Percentiles rank a stretch among this genome's conserved stretches.
phyloP scores from a whole-genome alignment of 495 filamentous ascomycete species.

The Elasticomyces elasticus region DNA sequence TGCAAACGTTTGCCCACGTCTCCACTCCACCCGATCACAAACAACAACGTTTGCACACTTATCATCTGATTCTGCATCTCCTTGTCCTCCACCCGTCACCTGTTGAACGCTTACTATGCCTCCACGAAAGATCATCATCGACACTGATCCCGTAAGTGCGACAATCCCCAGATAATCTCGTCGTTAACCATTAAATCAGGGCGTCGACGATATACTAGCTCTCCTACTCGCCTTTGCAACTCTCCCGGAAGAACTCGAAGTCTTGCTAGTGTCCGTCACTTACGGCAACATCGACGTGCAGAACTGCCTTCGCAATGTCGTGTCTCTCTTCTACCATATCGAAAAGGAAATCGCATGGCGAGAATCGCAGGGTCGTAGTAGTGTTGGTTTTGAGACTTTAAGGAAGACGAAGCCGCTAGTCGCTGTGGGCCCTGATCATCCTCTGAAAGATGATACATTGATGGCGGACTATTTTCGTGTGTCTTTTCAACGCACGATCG shows the following conservation, averaged over 20 bases:
- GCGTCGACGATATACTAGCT: conserved; percentile 86
- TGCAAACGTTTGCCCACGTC: no score
- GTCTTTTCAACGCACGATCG: conserved; percentile 24
- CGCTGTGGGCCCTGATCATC: conserved; percentile 75
- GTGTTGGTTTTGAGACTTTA: conserved; percentile 63
- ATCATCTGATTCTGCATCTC: no score
- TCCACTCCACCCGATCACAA: no score
- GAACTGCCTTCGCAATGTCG: conserved; percentile 76
- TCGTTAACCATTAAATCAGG: conserved; percentile 39
- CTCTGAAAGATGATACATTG: conserved; percentile 71
- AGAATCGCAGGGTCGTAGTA: conserved; percentile 47
- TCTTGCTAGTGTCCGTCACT: conserved; percentile 76
- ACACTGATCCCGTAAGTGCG: conserved; percentile 62
- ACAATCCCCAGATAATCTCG: background rate
- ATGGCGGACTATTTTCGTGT: conserved; percentile 87
- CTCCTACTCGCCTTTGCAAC: conserved; percentile 75
- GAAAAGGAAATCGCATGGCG: conserved; percentile 86
- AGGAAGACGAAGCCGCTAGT: conserved; percentile 64
- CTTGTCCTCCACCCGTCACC: background rate
- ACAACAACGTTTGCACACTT: background rate
- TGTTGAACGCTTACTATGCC: no score
- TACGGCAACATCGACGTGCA: conserved; percentile 87
- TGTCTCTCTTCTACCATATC: conserved; percentile 86
- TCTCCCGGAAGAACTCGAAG: conserved; percentile 72
- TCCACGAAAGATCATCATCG: conserved; percentile 70